phyloP scores from a whole-genome alignment of 345 rosid species.

The Syzygium oleosum region DNA sequence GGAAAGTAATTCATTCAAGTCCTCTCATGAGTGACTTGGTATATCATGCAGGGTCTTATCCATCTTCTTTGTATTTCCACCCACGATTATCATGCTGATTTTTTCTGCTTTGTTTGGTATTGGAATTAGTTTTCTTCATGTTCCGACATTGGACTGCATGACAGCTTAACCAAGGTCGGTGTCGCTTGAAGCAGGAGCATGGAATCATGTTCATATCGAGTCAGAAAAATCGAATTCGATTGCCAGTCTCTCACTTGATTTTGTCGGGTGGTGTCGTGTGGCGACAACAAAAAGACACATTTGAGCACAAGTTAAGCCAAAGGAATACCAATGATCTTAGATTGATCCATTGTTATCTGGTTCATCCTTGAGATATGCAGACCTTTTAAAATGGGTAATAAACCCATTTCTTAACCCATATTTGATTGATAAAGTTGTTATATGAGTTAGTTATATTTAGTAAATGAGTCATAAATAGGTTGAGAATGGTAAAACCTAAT shows the following conservation, averaged over 20 bases:
- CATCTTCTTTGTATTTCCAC: neutral
- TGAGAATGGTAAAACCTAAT: too few species aligned
- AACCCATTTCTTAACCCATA: too few species aligned
- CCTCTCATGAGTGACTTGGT: neutral
- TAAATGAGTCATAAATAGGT: too few species aligned
- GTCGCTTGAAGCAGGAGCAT: neutral
- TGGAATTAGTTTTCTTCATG: neutral
- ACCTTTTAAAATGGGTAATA: too few species aligned
- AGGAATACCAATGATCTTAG: neutral
- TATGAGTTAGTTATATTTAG: too few species aligned
- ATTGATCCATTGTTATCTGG: neutral
- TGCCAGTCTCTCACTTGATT: neutral
- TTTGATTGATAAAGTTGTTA: too few species aligned
- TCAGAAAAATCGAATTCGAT: neutral
- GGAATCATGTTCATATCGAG: neutral
- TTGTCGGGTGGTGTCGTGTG: neutral
- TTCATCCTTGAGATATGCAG: neutral
- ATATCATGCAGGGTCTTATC: neutral
- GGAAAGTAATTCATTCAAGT: neutral
- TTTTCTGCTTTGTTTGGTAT: neutral
- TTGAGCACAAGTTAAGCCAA: neutral
- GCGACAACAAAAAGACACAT: neutral
- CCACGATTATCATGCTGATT: neutral
- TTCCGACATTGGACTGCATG: neutral
- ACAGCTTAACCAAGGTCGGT: neutral